phyloP scores from a whole-genome alignment of 306 rosid species.

The Mucuna pruriens region DNA sequence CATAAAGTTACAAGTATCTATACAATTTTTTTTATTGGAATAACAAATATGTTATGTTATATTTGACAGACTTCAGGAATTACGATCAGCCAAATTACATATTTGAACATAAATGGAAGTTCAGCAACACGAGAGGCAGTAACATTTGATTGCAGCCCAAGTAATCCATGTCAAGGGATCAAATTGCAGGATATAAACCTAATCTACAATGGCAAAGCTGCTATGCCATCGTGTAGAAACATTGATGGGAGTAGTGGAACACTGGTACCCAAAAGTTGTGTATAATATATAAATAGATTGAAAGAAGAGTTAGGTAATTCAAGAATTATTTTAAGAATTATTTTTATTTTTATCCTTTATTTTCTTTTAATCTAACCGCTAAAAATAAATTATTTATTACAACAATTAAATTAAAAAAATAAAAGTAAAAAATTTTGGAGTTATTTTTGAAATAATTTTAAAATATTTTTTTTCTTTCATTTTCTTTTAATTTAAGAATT shows the following conservation, averaged over 20 bases:
- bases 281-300: neutral
- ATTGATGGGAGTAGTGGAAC: neutral
- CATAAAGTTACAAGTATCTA: neutral
- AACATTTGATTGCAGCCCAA: constrained; percentile 68
- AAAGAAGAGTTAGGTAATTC: too few relatives aligned
- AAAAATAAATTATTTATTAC: too few relatives aligned
- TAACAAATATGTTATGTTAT: neutral
- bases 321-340: too few relatives aligned
- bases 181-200: constrained; percentile 34
- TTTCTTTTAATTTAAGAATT: too few relatives aligned
- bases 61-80: constrained; percentile 57
- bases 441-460: too few relatives aligned
- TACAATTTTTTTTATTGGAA: neutral
- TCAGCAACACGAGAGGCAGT: constrained; percentile 51
- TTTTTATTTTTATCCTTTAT: too few relatives aligned
- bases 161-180: constrained; percentile 62
- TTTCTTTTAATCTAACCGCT: too few relatives aligned
- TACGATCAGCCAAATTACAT: constrained; percentile 56
- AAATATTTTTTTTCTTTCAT: too few relatives aligned
- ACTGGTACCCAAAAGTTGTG: neutral
- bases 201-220: constrained; percentile 36
- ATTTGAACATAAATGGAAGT: constrained; percentile 41
- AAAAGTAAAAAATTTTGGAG: too few relatives aligned
- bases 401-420: too few relatives aligned
- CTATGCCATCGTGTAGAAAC: neutral